Conservation (phyloP, 2,329 filamentous ascomycete genomes). For the Beauveria australis region DNA sequence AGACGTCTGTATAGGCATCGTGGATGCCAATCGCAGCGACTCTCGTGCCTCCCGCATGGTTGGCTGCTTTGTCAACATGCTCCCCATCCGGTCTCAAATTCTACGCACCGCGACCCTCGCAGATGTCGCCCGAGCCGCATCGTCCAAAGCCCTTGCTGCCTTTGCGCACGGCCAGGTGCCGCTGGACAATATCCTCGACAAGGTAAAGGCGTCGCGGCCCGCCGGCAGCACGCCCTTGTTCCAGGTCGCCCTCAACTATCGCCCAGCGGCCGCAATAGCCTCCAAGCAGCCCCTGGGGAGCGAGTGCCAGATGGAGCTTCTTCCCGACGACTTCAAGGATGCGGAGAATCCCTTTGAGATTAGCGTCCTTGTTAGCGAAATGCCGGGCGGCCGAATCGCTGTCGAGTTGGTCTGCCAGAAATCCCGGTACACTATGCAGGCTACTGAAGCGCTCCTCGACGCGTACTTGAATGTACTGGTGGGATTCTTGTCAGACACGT, state of each 20-base stretch:
- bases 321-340: neutral
- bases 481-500: neutral
- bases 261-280: neutral
- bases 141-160: slow-evolving; percentile 24
- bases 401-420: neutral
- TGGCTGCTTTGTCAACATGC: slow-evolving; percentile 40
- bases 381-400: neutral
- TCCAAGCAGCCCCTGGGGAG: neutral
- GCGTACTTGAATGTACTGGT: neutral
- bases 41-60: slow-evolving; percentile 25
- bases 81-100: slow-evolving; percentile 34
- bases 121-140: neutral
- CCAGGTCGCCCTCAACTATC: slow-evolving; percentile 33
- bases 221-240: slow-evolving; percentile 36
- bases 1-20: slow-evolving; percentile 40
- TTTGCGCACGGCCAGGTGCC: slow-evolving; percentile 36
- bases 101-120: neutral
- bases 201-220: slow-evolving; percentile 33
- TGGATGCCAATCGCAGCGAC: slow-evolving; percentile 36
- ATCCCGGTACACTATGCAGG: neutral
- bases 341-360: neutral
- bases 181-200: slow-evolving; percentile 38
- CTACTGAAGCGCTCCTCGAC: neutral
- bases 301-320: neutral
- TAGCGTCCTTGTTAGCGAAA: neutral